These are phyloP conservation scores for Bidens hawaiensis DNA, from an alignment of 140 eudicot species.

Conservation along the genomic window DNA sequence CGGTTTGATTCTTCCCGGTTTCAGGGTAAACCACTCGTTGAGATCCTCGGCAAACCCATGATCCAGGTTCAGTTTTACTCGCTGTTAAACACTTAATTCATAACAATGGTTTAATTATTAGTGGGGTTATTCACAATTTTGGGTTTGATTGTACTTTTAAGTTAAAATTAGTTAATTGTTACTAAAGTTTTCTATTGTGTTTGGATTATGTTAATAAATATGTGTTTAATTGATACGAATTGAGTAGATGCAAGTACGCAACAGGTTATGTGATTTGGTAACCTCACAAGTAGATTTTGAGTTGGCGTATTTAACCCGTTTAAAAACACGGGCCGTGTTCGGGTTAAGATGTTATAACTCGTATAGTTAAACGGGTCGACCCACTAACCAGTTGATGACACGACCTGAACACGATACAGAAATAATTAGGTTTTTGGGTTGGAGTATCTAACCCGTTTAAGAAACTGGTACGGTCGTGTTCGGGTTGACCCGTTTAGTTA, in stretches of 20 bases:
- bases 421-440: too few relatives aligned
- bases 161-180: neutral
- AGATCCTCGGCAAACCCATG: constrained; percentile 95
- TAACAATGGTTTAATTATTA: neutral
- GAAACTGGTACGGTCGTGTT: too few relatives aligned
- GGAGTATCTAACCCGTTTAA: too few relatives aligned
- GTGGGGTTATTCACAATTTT: neutral
- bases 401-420: too few relatives aligned
- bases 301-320: too few relatives aligned
- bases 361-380: too few relatives aligned
- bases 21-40: constrained; percentile 77
- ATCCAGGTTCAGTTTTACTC: constrained; percentile 49
- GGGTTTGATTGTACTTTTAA: neutral
- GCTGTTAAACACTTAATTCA: too few relatives aligned
- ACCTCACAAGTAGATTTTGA: neutral
- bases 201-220: neutral
- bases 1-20: constrained; percentile 84
- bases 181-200: too few relatives aligned
- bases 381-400: too few relatives aligned
- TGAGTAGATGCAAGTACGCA: constrained; percentile 3
- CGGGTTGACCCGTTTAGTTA: too few relatives aligned
- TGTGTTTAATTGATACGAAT: constrained; percentile 1
- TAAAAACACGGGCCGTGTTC: too few relatives aligned
- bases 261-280: neutral
- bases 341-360: too few relatives aligned